These are phyloP conservation scores for Nymphaea colorata DNA, from an alignment of 164 flowering plant genomes.

Conservation along the genomic window DNA sequence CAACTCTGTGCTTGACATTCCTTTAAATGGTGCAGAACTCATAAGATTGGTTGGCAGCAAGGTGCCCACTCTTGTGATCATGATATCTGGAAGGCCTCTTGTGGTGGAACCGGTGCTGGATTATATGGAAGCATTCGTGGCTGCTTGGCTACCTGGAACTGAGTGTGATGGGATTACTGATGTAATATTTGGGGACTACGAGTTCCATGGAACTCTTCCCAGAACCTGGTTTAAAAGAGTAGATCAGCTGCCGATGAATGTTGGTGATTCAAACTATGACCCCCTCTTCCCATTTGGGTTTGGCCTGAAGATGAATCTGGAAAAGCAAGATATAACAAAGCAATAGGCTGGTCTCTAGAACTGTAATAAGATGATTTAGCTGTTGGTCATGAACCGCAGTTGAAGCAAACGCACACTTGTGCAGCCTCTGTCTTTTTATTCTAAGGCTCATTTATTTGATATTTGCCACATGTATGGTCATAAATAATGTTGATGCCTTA, in stretches of 20 bases:
- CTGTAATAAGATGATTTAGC: no score
- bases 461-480: no score
- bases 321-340: neutral
- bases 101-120: conserved; percentile 51
- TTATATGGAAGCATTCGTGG: conserved; percentile 56
- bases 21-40: conserved; percentile 41
- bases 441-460: no score
- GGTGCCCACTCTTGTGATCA: conserved; percentile 58
- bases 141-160: conserved; percentile 86
- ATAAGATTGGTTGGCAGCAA: conserved; percentile 32
- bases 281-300: conserved; percentile 69
- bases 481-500: no score
- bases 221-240: conserved; percentile 61
- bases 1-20: conserved; percentile 44
- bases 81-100: conserved; percentile 74
- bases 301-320: conserved; percentile 36
- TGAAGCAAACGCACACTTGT: no score
- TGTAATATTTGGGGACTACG: conserved; percentile 70
- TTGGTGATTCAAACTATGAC: conserved; percentile 31
- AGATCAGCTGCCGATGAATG: conserved; percentile 58
- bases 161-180: conserved; percentile 71
- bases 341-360: no score
- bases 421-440: no score
- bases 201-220: conserved; percentile 54
- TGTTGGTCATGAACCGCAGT: no score